Percentiles rank a stretch among this genome's conserved stretches.
Evolutionary conservation across 1,284 basidiomycete genomes (phyloP).

Genomic region (Crucibulum cyathiforme): DNA sequence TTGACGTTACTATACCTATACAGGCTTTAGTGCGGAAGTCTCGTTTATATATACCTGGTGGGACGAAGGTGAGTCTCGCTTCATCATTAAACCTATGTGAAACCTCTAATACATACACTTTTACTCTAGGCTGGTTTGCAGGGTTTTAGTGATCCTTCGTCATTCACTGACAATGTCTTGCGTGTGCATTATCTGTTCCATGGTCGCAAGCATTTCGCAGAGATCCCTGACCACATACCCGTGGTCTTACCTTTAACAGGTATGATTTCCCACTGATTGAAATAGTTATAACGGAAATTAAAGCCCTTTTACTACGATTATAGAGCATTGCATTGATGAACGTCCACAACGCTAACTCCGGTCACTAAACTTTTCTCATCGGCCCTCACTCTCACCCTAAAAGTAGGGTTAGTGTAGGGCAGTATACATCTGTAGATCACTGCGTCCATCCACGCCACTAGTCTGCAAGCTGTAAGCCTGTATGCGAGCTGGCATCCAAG

Average conservation of each 20-base stretch:
- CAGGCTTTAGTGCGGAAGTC: conserved; percentile 84
- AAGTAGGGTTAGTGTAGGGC: too few relatives aligned
- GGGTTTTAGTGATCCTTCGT: conserved; percentile 80
- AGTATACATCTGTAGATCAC: too few relatives aligned
- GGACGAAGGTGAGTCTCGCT: conserved; percentile 57
- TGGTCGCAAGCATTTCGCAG: conserved; percentile 75
- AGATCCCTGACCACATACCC: conserved; percentile 73
- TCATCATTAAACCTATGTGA: conserved; percentile 2
- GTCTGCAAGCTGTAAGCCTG: too few relatives aligned
- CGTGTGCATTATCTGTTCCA: conserved; percentile 81
- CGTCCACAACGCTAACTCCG: neutral
- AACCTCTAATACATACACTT: conserved; percentile 8
- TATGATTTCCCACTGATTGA: conserved; percentile 37
- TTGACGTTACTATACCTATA: conserved; percentile 82
- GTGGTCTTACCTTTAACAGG: conserved; percentile 82
- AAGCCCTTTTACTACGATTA: neutral
- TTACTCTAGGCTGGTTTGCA: conserved; percentile 63
- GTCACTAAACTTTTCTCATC: neutral
- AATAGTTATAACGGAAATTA: conserved; percentile 2
- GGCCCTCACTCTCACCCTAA: neutral
- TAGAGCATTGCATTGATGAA: conserved; percentile 16
- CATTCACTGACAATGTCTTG: conserved; percentile 69
- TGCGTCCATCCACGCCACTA: too few relatives aligned
- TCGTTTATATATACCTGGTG: conserved; percentile 81
- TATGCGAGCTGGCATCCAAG: too few relatives aligned